These are phyloP conservation scores for Blastocystis sp. DNA, from an alignment of 352 stramenopile genomes.

Conservation along the genomic window DNA sequence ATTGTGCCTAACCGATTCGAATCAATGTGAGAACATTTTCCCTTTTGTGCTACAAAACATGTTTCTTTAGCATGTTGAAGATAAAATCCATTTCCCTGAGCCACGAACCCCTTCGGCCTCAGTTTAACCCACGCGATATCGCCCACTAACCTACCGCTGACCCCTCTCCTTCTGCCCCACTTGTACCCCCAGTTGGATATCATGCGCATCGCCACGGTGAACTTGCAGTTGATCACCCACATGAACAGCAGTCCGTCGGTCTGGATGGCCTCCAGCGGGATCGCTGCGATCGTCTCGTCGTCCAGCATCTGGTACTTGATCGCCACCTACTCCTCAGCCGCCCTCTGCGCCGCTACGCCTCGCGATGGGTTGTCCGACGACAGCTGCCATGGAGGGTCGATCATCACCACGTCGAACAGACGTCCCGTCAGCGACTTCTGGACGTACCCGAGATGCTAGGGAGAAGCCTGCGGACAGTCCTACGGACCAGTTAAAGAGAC, in stretches of 20 bases:
- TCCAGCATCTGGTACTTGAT: constrained; percentile 65
- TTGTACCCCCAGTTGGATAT: constrained; percentile 64
- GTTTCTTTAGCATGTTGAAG: constrained; percentile 66
- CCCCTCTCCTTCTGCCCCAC: neutral
- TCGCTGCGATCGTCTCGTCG: constrained; percentile 62
- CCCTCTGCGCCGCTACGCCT: constrained; percentile 3
- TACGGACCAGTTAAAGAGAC: constrained; percentile 63
- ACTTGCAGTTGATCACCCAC: constrained; percentile 66
- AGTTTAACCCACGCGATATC: constrained; percentile 65
- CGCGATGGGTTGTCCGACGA: constrained; percentile 64
- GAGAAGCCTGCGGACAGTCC: neutral
- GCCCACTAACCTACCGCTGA: constrained; percentile 34
- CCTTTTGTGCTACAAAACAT: constrained; percentile 64
- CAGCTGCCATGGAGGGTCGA: constrained; percentile 65
- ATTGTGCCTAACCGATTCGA: constrained; percentile 35
- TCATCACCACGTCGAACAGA: constrained; percentile 66
- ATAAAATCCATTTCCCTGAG: constrained; percentile 65
- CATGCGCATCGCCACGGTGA: constrained; percentile 63
- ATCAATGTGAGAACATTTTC: constrained; percentile 28
- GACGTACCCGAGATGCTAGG: constrained; percentile 34
- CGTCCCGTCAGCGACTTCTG: constrained; percentile 58
- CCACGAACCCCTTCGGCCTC: constrained; percentile 63
- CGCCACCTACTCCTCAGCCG: constrained; percentile 50
- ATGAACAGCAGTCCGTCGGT: constrained; percentile 65
- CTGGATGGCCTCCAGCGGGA: constrained; percentile 63